Evolutionary conservation across 345 rosid species (phyloP).

Genomic region (Schrenkiella parvula): DNA sequence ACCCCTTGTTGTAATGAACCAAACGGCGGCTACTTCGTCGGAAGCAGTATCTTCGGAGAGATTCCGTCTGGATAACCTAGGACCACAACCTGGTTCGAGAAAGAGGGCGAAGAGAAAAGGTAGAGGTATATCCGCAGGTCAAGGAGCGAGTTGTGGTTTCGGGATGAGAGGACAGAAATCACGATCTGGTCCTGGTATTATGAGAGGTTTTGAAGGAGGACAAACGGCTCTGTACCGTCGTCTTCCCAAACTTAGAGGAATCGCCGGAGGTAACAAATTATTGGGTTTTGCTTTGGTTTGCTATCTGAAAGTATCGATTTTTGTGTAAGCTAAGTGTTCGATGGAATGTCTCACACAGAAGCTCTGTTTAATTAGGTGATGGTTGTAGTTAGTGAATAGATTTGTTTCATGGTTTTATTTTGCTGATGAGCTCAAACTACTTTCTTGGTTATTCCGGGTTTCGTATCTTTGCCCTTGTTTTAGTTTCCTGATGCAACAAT

Average conservation of each 20-base stretch:
- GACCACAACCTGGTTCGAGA: slow-evolving; percentile 90
- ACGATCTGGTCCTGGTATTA: slow-evolving; percentile 84
- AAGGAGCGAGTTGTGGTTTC: slow-evolving; percentile 89
- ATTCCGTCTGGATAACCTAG: slow-evolving; percentile 73
- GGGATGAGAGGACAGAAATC: slow-evolving; percentile 99
- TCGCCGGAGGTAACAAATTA: slow-evolving; percentile 70
- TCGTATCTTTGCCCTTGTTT: background rate
- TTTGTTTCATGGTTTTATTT: background rate
- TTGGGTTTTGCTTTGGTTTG: background rate
- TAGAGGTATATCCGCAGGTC: slow-evolving; percentile 85
- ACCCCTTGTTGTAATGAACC: slow-evolving; percentile 35
- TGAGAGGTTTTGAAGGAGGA: slow-evolving; percentile 92
- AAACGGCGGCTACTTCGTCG: slow-evolving; percentile 26
- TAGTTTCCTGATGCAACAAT: slow-evolving; percentile 2
- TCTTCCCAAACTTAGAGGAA: slow-evolving; percentile 83
- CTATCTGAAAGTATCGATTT: background rate
- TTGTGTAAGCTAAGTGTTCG: slow-evolving; percentile 20
- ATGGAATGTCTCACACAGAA: slow-evolving; percentile 18
- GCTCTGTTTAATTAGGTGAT: background rate
- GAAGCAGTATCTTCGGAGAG: slow-evolving; percentile 33
- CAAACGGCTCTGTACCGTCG: slow-evolving; percentile 94
- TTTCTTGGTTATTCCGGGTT: background rate
- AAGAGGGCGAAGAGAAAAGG: slow-evolving; percentile 91
- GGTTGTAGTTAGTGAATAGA: background rate
- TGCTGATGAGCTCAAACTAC: background rate